Conservation (phyloP, 2,329 filamentous ascomycete species). For the Dothistroma septosporum region DNA sequence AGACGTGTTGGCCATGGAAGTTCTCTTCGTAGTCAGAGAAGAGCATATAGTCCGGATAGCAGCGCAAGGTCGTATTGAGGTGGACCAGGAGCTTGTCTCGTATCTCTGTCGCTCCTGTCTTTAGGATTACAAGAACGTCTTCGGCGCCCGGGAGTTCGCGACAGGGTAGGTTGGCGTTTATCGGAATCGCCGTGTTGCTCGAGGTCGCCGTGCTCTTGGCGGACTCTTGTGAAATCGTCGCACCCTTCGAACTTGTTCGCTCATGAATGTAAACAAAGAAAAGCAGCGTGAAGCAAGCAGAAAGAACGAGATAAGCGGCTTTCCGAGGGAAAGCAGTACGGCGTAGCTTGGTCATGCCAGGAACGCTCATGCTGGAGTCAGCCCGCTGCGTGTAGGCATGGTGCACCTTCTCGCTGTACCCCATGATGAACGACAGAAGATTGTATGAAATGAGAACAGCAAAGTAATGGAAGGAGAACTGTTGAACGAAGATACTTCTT, state of each 20-base stretch:
- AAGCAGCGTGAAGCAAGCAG: background rate
- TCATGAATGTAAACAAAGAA: constrained; percentile 1
- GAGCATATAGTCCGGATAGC: constrained; percentile 34
- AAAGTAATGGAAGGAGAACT: background rate
- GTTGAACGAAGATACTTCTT: background rate
- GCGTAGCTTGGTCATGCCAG: constrained; percentile 1
- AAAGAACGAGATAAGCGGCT: background rate
- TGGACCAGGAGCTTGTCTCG: constrained; percentile 31
- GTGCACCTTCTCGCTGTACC: constrained; percentile 5
- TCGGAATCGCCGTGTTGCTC: background rate
- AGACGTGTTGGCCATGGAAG: constrained; percentile 33
- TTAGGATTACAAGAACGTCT: constrained; percentile 53
- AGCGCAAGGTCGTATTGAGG: constrained; percentile 36
- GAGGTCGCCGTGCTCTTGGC: background rate
- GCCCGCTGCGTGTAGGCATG: background rate
- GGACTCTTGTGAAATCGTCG: background rate
- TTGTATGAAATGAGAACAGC: background rate
- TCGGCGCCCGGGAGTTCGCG: constrained; percentile 34
- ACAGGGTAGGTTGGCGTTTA: constrained; percentile 14
- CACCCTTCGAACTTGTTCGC: background rate
- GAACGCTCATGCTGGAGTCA: background rate
- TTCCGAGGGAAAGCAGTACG: constrained; percentile 2
- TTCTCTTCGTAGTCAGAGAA: constrained; percentile 39
- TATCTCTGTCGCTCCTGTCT: constrained; percentile 34
- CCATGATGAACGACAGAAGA: background rate